Evolutionary conservation across 1,284 basidiomycete species (phyloP).

Genomic region (Microbotryum intermedium): DNA sequence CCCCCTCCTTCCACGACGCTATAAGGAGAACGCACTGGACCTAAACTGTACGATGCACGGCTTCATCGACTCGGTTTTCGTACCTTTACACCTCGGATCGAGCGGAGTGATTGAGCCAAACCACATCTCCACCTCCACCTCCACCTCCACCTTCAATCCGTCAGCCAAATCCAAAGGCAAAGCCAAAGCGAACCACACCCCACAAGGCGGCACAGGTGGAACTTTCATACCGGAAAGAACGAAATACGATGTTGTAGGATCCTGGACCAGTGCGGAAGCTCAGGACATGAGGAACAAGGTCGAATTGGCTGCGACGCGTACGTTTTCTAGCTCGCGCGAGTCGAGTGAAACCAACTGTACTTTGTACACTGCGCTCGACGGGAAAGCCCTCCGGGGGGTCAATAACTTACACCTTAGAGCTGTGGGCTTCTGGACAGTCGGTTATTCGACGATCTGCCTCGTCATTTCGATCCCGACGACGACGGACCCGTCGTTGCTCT

Average conservation of each 20-base stretch:
- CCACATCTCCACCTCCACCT: slow-evolving; percentile 5
- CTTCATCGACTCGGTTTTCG: slow-evolving; percentile 21
- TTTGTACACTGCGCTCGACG: too few relatives aligned
- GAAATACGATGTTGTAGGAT: slow-evolving; percentile 14
- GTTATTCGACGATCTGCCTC: slow-evolving; percentile 30
- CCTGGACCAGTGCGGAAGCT: slow-evolving; percentile 19
- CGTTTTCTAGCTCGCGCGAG: too few relatives aligned
- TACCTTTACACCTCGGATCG: slow-evolving; percentile 19
- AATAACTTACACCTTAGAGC: neutral
- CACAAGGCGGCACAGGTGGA: neutral
- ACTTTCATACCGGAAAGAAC: too few relatives aligned
- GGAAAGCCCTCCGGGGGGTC: too few relatives aligned
- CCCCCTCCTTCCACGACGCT: too few relatives aligned
- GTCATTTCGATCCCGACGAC: slow-evolving; percentile 18
- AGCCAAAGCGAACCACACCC: neutral
- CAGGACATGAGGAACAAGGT: slow-evolving; percentile 14
- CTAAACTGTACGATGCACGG: slow-evolving; percentile 6
- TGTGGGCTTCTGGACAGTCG: slow-evolving; percentile 13
- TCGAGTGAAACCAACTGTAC: too few relatives aligned
- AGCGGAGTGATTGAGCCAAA: too few relatives aligned
- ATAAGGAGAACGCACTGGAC: too few relatives aligned
- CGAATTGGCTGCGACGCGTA: slow-evolving; percentile 16
- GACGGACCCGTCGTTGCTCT: slow-evolving; percentile 19
- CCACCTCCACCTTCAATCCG: neutral
- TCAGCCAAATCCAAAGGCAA: slow-evolving; percentile 9